These are phyloP conservation scores for Saccharomycopsis selenospora DNA, from an alignment of 805 yeast genomes.

Conservation along the genomic window DNA sequence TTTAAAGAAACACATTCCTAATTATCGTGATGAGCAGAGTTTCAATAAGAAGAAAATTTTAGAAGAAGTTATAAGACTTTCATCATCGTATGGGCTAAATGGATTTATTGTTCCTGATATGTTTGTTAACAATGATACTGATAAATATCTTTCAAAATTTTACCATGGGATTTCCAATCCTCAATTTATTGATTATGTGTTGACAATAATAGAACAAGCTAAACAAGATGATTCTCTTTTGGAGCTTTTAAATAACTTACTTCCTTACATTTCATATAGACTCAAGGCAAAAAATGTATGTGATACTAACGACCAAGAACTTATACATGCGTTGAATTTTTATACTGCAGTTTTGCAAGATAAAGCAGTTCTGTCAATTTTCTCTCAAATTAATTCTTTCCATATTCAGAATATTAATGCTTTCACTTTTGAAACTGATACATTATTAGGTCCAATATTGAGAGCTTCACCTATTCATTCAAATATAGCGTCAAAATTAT, in stretches of 20 bases:
- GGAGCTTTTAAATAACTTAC: constrained; percentile 15
- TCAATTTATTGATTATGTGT: constrained; percentile 39
- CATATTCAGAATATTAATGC: constrained; percentile 41
- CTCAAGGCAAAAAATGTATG: constrained; percentile 27
- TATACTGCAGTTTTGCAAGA: constrained; percentile 51
- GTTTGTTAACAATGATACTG: constrained; percentile 25
- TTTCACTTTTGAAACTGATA: constrained; percentile 47
- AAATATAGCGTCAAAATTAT: constrained; percentile 43
- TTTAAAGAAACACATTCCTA: constrained; percentile 28
- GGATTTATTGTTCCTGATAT: constrained; percentile 62
- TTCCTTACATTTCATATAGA: constrained; percentile 33
- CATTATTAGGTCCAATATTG: constrained; percentile 73
- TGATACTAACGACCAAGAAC: constrained; percentile 45
- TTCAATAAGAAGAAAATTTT: constrained; percentile 32
- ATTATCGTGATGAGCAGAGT: constrained; percentile 39
- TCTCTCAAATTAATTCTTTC: constrained; percentile 53
- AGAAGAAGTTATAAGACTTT: constrained; percentile 41
- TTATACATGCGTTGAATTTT: constrained; percentile 45
- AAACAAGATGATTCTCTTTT: constrained; percentile 57
- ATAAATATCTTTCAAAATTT: constrained; percentile 22
- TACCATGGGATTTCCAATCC: constrained; percentile 24
- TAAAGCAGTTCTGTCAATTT: constrained; percentile 53
- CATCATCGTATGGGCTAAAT: constrained; percentile 59
- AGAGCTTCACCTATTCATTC: constrained; percentile 64
- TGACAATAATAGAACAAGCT: constrained; percentile 50